phyloP scores from a whole-genome alignment of 306 rosid genomes.

The Trichosanthes truncata region DNA sequence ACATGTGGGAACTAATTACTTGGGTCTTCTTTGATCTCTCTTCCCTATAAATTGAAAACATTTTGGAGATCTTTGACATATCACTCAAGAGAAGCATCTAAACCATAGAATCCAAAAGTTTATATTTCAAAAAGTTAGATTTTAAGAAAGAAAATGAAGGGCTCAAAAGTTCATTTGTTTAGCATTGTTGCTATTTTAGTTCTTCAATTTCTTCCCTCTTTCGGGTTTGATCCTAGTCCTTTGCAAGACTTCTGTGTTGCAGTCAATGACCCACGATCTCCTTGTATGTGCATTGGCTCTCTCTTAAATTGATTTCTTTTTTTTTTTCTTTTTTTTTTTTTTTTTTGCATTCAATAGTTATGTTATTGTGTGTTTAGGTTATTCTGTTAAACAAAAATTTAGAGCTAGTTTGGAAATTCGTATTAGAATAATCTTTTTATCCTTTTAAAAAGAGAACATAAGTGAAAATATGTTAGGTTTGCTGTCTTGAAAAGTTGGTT shows the following conservation, averaged over 20 bases:
- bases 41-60: background rate
- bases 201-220: background rate
- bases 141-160: background rate
- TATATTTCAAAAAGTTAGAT: too few species aligned
- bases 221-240: background rate
- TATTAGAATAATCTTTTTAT: too few species aligned
- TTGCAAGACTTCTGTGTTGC: background rate
- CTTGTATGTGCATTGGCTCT: background rate
- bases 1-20: background rate
- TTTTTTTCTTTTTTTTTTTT: background rate
- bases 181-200: background rate
- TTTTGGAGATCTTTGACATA: background rate
- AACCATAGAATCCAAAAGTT: too few species aligned
- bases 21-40: background rate
- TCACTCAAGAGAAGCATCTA: background rate
- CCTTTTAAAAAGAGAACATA: too few species aligned
- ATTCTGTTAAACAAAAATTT: too few species aligned
- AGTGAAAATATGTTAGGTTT: too few species aligned
- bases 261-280: background rate
- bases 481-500: too few species aligned
- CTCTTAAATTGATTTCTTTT: background rate
- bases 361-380: too few species aligned
- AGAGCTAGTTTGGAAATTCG: too few species aligned
- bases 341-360: too few species aligned
- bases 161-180: background rate